A percentile compares a stretch with the other conserved stretches of the same genome.
Evolutionary conservation across 1,284 basidiomycete species (phyloP).

Genomic region (Omphalotus olearius): DNA sequence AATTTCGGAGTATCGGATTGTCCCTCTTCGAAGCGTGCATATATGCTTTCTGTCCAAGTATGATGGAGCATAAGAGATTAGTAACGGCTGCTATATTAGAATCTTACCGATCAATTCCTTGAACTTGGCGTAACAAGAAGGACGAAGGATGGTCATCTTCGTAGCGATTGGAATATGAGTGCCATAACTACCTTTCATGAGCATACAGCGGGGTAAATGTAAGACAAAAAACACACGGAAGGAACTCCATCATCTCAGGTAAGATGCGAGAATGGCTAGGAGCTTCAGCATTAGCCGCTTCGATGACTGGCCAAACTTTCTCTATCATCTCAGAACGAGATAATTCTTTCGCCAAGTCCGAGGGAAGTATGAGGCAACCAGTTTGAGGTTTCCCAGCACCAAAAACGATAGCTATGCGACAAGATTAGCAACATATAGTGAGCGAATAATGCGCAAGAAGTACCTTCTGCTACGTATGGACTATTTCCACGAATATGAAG

Average conservation of each 20-base stretch:
- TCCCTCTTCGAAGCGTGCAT: conserved; percentile 41
- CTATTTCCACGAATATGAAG: conserved; percentile 38
- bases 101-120: conserved; percentile 36
- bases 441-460: background rate
- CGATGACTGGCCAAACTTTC: conserved; percentile 44
- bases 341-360: conserved; percentile 37
- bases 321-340: conserved; percentile 33
- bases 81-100: background rate
- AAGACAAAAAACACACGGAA: conserved; percentile 30
- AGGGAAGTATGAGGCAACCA: conserved; percentile 54
- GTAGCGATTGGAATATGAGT: conserved; percentile 40
- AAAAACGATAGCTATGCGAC: conserved; percentile 47
- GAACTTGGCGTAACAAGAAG: conserved; percentile 46
- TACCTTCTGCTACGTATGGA: conserved; percentile 33
- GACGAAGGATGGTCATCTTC: conserved; percentile 40
- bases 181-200: conserved; percentile 20
- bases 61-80: background rate
- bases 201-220: conserved; percentile 6
- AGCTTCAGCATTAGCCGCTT: conserved; percentile 45
- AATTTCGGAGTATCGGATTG: conserved; percentile 32
- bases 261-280: conserved; percentile 50
- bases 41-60: conserved; percentile 29
- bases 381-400: conserved; percentile 49
- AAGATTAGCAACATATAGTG: background rate
- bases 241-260: conserved; percentile 46